Evolutionary conservation across 1,284 basidiomycete genomes (phyloP), one percentile per base, ranked within the genome.

Genomic region (Ustilago tritici): DNA sequence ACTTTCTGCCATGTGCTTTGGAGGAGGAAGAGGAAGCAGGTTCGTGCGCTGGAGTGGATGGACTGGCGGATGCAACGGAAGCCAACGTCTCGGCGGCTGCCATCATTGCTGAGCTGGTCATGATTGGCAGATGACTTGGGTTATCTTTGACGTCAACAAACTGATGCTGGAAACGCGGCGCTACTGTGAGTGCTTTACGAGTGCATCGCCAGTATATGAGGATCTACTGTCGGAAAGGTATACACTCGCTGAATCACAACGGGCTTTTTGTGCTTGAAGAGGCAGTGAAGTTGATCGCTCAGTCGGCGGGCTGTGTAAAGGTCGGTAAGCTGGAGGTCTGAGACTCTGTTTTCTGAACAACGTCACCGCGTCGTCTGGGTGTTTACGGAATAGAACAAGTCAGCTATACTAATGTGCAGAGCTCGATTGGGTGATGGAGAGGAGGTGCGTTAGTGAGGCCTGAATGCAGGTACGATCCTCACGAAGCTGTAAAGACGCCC

Each of bases 11-110:
- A 41, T 62, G 58, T 2, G 59, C 40, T 14, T 64, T 68, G 34
- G 62, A 56, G 0, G 59, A 52, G 2, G 57, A 50, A 12, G 58
- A 50, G 10, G 49, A 31, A 15, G 49, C 32, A 32, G 56, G 19
- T n/a, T 65, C 61, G 17, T 66, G 65, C 5, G 64, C 64, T 43
- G 67, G 65, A 15, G 63, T 69, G 32, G 70, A 75, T n/a, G 76
- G 70, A 12, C 69, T 63, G 19, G 70, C 70, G 43, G 69, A 62
- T 47, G 76, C 76, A 34, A 78, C 76, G 9, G 76, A 78, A 6
- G 76, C 76, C 62, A 78, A 55, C 11, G 76, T 72, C 62, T 78
- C 69, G 50, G 76, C 76, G 14, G 76, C 76, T 10, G 76, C 76
- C 76, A 78, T 78, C 65, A 78, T 70, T 14, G 72, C 72, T 3